Evolutionary conservation across 176 grass and related monocot genomes (phyloP).

Genomic region (Oryza nivara): DNA sequence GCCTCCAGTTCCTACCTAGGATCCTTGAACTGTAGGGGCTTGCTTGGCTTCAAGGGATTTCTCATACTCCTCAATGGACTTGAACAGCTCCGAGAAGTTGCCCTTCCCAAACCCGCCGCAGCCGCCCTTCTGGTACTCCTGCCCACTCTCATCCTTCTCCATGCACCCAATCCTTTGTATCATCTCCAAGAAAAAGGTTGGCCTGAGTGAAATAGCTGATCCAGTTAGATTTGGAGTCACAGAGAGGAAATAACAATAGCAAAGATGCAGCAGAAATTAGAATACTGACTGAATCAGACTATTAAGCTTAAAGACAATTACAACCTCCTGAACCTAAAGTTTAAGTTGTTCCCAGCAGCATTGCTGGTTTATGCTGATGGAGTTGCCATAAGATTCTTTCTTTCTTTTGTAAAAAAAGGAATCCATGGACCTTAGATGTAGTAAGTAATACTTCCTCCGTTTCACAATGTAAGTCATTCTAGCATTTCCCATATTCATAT

Average conservation of each 20-base stretch:
- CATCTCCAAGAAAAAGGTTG: constrained; percentile 91
- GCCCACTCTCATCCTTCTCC: constrained; percentile 71
- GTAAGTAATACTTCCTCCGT: not conserved
- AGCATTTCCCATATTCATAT: too few relatives aligned
- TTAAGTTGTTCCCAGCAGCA: not conserved
- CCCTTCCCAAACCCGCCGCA: constrained; percentile 90
- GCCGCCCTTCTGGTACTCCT: constrained; percentile 79
- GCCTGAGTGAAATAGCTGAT: constrained; percentile 49
- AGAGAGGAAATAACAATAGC: not conserved
- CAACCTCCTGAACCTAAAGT: not conserved
- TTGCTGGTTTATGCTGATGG: not conserved
- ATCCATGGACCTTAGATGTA: not conserved
- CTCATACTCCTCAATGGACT: constrained; percentile 88
- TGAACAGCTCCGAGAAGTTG: constrained; percentile 91
- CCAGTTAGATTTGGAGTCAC: constrained; percentile 23
- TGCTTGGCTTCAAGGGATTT: constrained; percentile 80
- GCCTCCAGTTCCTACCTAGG: constrained; percentile 33
- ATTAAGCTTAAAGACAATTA: not conserved
- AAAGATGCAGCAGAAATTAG: not conserved
- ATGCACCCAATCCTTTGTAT: constrained; percentile 87
- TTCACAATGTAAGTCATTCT: too few relatives aligned
- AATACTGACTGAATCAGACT: not conserved
- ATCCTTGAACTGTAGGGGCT: constrained; percentile 30
- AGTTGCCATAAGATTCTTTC: not conserved
- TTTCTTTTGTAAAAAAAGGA: not conserved